Evolutionary conservation across 768 basidiomycete species (phyloP).

Genomic region (Leccinum obscurum): DNA sequence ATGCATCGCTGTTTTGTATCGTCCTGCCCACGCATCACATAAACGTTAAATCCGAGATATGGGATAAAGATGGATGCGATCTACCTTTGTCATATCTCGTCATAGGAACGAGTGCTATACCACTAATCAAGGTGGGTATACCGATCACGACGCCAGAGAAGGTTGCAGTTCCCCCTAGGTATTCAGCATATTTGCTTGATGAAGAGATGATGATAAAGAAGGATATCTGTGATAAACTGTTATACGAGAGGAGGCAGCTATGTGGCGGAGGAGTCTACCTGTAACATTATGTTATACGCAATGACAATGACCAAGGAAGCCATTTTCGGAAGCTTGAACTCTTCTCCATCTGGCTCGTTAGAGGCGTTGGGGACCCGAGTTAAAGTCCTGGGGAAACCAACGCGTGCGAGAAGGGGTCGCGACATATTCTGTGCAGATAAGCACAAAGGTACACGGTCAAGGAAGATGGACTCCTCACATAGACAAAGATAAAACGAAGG

Average conservation of each 20-base stretch:
- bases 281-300: slow-evolving; percentile 40
- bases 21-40: slow-evolving; percentile 39
- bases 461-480: background rate
- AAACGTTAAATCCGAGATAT: background rate
- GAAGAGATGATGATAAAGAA: slow-evolving; percentile 74
- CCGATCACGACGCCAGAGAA: slow-evolving; percentile 70
- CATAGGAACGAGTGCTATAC: slow-evolving; percentile 56
- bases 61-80: slow-evolving; percentile 1
- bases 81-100: slow-evolving; percentile 56
- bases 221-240: slow-evolving; percentile 41
- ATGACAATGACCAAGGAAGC: slow-evolving; percentile 50
- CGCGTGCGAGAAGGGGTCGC: background rate
- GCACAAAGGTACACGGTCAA: background rate
- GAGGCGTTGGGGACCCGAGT: background rate
- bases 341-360: slow-evolving; percentile 21
- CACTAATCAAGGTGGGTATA: slow-evolving; percentile 64
- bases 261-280: background rate
- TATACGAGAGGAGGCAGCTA: background rate
- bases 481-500: background rate
- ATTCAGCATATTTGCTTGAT: slow-evolving; percentile 59
- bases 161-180: slow-evolving; percentile 64
- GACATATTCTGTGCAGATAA: background rate
- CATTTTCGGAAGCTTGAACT: slow-evolving; percentile 51
- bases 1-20: slow-evolving; percentile 55
- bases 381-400: background rate